A percentile compares a stretch with the other conserved stretches of the same genome.
These are phyloP conservation scores for Conringia planisiliqua DNA, from an alignment of 345 rosid species.

Conservation along the genomic window DNA sequence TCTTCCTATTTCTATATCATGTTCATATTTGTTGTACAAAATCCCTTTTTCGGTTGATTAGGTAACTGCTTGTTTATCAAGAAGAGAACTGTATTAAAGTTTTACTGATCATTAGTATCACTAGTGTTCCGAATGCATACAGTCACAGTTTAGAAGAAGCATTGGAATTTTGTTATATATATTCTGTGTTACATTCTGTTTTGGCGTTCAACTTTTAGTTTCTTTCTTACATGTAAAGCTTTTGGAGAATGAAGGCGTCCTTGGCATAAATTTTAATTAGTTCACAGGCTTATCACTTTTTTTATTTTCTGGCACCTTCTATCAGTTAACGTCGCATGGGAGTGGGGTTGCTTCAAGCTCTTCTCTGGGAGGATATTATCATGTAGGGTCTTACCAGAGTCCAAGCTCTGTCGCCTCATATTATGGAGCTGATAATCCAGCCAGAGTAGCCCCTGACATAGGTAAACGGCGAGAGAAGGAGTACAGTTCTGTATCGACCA, in stretches of 20 bases:
- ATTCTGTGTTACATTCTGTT: neutral
- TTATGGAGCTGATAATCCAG: slow-evolving; percentile 43
- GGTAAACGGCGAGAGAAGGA: slow-evolving; percentile 56
- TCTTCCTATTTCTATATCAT: neutral
- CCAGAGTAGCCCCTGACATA: slow-evolving; percentile 41
- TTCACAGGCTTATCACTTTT: neutral
- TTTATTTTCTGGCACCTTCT: neutral
- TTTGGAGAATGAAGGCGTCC: neutral
- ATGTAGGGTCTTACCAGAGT: slow-evolving; percentile 42
- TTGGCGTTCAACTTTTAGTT: neutral
- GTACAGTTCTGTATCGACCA: slow-evolving; percentile 37
- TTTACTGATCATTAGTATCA: neutral
- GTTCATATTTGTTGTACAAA: neutral
- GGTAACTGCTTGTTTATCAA: neutral
- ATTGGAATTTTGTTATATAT: neutral
- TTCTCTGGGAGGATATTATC: slow-evolving; percentile 46
- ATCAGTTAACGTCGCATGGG: slow-evolving; percentile 42
- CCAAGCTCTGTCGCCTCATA: slow-evolving; percentile 23
- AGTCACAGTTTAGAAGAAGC: neutral
- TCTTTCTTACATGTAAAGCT: neutral
- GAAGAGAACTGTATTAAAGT: neutral
- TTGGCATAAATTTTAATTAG: neutral
- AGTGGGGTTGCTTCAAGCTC: slow-evolving; percentile 48
- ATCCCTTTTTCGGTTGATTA: neutral
- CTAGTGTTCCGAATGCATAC: neutral